Conservation (phyloP, 345 rosid species). For the Trapa bicornis region DNA sequence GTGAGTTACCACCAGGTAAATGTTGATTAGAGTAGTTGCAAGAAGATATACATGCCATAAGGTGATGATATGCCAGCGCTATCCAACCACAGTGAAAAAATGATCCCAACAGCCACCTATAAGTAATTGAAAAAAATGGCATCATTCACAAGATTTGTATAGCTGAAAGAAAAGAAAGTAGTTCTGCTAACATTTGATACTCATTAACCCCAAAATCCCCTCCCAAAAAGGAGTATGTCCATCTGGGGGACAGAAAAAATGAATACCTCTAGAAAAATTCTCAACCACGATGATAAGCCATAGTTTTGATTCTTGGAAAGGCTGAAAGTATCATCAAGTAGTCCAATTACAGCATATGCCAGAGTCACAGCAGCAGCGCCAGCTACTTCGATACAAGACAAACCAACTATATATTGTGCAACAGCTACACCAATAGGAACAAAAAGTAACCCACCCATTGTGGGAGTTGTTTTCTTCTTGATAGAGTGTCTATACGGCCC, state of each 20-base stretch:
- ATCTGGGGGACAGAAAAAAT: background rate
- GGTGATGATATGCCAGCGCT: conserved; percentile 51
- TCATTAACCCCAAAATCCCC: background rate
- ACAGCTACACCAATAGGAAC: conserved; percentile 67
- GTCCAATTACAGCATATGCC: conserved; percentile 60
- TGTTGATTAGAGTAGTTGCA: conserved; percentile 66
- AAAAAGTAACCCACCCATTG: conserved; percentile 82
- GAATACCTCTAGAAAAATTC: conserved; percentile 57
- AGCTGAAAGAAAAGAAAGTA: background rate
- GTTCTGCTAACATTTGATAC: background rate
- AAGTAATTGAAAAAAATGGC: background rate
- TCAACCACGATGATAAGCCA: conserved; percentile 45
- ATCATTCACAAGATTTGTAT: background rate
- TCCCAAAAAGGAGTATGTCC: background rate
- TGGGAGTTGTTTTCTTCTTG: conserved; percentile 52
- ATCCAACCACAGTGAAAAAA: conserved; percentile 79
- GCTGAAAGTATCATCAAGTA: conserved; percentile 49
- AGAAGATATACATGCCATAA: conserved; percentile 98
- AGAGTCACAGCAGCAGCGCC: conserved; percentile 60
- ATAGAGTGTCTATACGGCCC: conserved; percentile 29
- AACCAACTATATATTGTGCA: conserved; percentile 37
- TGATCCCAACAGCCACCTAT: conserved; percentile 60
- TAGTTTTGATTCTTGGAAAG: conserved; percentile 21
- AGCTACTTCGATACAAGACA: conserved; percentile 55
- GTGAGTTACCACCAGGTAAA: conserved; percentile 71